phyloP scores from a whole-genome alignment of 2,329 filamentous ascomycete genomes.

The Aspergillus novofumigatus region DNA sequence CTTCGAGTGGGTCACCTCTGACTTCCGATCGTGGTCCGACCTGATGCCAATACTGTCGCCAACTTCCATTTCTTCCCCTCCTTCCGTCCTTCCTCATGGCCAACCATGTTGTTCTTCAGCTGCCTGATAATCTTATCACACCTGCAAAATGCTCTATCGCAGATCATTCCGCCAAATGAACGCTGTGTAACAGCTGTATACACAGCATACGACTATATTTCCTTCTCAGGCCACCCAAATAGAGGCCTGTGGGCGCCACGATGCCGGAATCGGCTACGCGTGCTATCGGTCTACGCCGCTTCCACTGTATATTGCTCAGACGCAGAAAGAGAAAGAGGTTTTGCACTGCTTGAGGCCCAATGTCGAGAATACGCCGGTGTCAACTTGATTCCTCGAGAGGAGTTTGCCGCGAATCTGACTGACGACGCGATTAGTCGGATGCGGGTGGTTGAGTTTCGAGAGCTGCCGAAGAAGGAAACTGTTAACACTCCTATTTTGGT shows the following conservation, averaged over 20 bases:
- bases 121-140: constrained; percentile 15
- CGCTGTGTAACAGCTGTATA: constrained; percentile 31
- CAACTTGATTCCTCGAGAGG: constrained; percentile 24
- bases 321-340: constrained; percentile 18
- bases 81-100: background rate
- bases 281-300: constrained; percentile 35
- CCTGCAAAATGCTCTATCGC: constrained; percentile 6
- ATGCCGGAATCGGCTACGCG: constrained; percentile 31
- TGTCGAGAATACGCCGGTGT: constrained; percentile 24
- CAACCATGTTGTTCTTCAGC: constrained; percentile 16
- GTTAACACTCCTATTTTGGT: constrained; percentile 28
- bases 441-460: constrained; percentile 28
- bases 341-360: constrained; percentile 16
- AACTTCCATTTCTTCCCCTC: background rate
- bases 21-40: background rate
- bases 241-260: constrained; percentile 19
- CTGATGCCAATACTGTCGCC: background rate
- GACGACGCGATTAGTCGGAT: constrained; percentile 30
- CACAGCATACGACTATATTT: constrained; percentile 30
- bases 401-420: constrained; percentile 29
- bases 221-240: constrained; percentile 21
- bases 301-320: constrained; percentile 30
- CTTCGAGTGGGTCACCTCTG: background rate
- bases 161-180: constrained; percentile 18
- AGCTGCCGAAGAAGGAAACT: constrained; percentile 19